These are phyloP conservation scores for Calonectria pauciramosa DNA, from an alignment of 2,329 filamentous ascomycete genomes.

Conservation along the genomic window DNA sequence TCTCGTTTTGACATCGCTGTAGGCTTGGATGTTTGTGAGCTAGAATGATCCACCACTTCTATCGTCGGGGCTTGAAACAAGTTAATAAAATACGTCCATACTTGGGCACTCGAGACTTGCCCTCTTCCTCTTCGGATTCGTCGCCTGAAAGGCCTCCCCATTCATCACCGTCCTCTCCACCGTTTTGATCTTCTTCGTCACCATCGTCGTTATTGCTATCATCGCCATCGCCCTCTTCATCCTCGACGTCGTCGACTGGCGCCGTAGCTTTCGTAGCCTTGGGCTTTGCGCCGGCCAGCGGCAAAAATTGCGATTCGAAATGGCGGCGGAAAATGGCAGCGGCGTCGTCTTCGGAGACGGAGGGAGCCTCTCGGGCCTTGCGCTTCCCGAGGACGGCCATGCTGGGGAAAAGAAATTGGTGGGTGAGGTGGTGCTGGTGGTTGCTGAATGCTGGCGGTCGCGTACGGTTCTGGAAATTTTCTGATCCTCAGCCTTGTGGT, in stretches of 20 bases:
- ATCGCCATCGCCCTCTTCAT: conserved; percentile 44
- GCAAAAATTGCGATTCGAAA: conserved; percentile 91
- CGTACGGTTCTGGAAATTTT: conserved; percentile 31
- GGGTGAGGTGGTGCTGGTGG: background rate
- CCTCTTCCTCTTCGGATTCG: conserved; percentile 41
- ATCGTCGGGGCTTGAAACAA: conserved; percentile 52
- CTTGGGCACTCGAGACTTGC: conserved; percentile 11
- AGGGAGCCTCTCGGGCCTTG: conserved; percentile 53
- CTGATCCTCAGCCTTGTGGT: conserved; percentile 43
- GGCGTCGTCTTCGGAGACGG: conserved; percentile 64
- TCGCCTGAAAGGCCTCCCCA: conserved; percentile 48
- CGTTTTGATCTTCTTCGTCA: conserved; percentile 50
- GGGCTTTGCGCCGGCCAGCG: conserved; percentile 63
- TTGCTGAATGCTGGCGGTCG: conserved; percentile 21
- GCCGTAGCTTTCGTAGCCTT: conserved; percentile 43
- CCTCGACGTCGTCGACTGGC: conserved; percentile 46
- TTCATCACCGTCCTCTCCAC: conserved; percentile 39
- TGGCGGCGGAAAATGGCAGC: conserved; percentile 84
- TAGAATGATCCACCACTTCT: conserved; percentile 74
- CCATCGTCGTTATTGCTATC: conserved; percentile 50
- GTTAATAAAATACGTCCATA: background rate
- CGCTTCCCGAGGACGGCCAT: conserved; percentile 67
- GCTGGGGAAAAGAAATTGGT: background rate
- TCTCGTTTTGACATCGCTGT: conserved; percentile 74
- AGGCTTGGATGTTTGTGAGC: conserved; percentile 52